A percentile compares a stretch with the other conserved stretches of the same genome.
Evolutionary conservation across 1,284 basidiomycete species (phyloP).

Genomic region (Trametes versicolor): DNA sequence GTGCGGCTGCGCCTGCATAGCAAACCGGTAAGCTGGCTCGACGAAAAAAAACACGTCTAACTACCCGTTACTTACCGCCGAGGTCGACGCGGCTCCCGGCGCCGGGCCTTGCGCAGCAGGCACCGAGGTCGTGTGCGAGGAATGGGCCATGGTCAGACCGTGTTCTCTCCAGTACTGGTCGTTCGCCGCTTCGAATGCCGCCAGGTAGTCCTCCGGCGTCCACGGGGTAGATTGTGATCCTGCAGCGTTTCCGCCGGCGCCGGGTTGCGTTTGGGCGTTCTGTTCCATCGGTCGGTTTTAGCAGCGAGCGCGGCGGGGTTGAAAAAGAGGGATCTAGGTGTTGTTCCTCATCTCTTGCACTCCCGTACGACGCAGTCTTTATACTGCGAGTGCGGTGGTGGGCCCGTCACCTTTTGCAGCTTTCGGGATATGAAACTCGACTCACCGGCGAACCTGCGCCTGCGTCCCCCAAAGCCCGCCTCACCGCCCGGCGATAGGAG

Average conservation of each 20-base stretch:
- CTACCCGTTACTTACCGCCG: not conserved
- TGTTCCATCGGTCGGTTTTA: not conserved
- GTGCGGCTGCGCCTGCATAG: not conserved
- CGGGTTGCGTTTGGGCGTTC: not conserved
- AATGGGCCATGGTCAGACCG: conserved; percentile 18
- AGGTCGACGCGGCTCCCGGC: not conserved
- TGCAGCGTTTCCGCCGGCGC: not conserved
- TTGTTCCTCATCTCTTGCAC: not conserved
- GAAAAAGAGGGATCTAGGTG: not conserved
- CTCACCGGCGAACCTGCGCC: not conserved
- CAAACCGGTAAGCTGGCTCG: not conserved
- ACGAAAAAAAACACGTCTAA: too few species aligned
- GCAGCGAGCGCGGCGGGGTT: not conserved
- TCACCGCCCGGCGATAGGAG: not conserved
- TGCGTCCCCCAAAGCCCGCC: not conserved
- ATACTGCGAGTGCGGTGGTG: not conserved
- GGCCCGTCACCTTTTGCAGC: not conserved
- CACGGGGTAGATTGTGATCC: not conserved
- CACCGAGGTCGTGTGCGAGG: not conserved
- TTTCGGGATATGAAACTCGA: not conserved
- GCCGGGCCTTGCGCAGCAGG: not conserved
- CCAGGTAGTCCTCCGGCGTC: conserved; percentile 16
- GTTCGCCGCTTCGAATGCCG: conserved; percentile 13
- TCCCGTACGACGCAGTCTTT: not conserved
- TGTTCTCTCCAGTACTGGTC: conserved; percentile 25